phyloP scores from a whole-genome alignment of 805 yeast species.

The Wickerhamiella dianesei region DNA sequence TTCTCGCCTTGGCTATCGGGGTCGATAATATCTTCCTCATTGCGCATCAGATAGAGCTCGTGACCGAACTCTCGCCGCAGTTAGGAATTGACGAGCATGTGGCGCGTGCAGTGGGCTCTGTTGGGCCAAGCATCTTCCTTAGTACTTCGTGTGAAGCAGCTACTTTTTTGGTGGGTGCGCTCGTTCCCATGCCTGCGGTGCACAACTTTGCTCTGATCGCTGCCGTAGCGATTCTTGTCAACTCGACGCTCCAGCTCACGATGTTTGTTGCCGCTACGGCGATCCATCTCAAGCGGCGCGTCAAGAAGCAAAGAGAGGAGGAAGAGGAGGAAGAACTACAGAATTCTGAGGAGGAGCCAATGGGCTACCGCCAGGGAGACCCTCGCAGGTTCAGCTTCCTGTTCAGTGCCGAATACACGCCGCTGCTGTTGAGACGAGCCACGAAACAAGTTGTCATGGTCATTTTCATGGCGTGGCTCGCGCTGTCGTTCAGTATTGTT shows the following conservation, averaged over 20 bases:
- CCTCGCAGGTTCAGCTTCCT: conserved; percentile 10
- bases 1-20: conserved; percentile 86
- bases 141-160: conserved; percentile 67
- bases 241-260: conserved; percentile 67
- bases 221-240: conserved; percentile 69
- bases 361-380: conserved; percentile 6
- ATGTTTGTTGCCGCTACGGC: conserved; percentile 62
- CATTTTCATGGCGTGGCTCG: conserved; percentile 48
- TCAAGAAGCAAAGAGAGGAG: conserved; percentile 32
- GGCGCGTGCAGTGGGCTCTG: conserved; percentile 48
- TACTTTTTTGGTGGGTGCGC: conserved; percentile 65
- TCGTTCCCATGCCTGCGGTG: conserved; percentile 92
- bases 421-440: conserved; percentile 38
- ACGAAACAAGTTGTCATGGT: conserved; percentile 37
- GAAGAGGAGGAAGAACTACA: conserved; percentile 6
- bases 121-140: conserved; percentile 78
- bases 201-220: conserved; percentile 84
- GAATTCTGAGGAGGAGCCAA: not conserved
- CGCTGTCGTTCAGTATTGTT: conserved; percentile 51
- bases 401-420: conserved; percentile 45
- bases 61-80: conserved; percentile 34
- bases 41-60: conserved; percentile 58
- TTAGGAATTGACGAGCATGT: conserved; percentile 45
- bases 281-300: conserved; percentile 31
- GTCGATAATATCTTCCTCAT: conserved; percentile 84